Evolutionary conservation across 805 yeast genomes (phyloP).

Genomic region (Kuraishia molischiana): DNA sequence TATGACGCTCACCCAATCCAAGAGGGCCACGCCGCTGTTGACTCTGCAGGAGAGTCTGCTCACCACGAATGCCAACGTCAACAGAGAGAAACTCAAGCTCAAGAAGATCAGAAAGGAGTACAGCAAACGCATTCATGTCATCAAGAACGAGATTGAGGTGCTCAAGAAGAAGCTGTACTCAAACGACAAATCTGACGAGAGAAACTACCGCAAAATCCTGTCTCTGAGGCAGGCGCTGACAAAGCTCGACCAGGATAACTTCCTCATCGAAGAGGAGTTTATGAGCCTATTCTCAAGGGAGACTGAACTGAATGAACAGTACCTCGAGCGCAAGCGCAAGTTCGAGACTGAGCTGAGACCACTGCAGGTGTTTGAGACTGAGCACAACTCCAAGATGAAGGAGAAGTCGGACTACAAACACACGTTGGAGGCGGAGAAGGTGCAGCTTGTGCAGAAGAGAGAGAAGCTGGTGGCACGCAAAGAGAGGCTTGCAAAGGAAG

Average conservation of each 20-base stretch:
- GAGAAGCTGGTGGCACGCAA: constrained; percentile 22
- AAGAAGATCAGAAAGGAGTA: constrained; percentile 51
- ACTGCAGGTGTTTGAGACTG: constrained; percentile 20
- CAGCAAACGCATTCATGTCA: constrained; percentile 37
- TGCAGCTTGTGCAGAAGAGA: constrained; percentile 18
- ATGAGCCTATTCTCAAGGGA: constrained; percentile 24
- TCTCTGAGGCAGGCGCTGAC: constrained; percentile 37
- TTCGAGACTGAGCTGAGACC: constrained; percentile 25
- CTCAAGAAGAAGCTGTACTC: constrained; percentile 31
- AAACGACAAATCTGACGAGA: constrained; percentile 45
- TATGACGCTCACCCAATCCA: constrained; percentile 21
- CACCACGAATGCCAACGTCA: constrained; percentile 50
- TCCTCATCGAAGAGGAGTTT: constrained; percentile 23
- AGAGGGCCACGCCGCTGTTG: constrained; percentile 40
- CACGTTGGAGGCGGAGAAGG: constrained; percentile 18
- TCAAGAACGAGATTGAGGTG: constrained; percentile 48
- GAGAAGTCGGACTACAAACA: constrained; percentile 12
- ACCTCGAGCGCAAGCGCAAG: constrained; percentile 24
- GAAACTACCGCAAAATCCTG: constrained; percentile 41
- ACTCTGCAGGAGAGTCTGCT: constrained; percentile 58
- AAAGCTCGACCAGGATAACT: constrained; percentile 25
- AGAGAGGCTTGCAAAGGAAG: constrained; percentile 17
- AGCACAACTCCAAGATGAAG: constrained; percentile 15
- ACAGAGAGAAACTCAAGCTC: constrained; percentile 45
- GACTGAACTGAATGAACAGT: constrained; percentile 26